These are phyloP conservation scores for Mycena haematopus DNA, from an alignment of 768 basidiomycete genomes.

Conservation along the genomic window DNA sequence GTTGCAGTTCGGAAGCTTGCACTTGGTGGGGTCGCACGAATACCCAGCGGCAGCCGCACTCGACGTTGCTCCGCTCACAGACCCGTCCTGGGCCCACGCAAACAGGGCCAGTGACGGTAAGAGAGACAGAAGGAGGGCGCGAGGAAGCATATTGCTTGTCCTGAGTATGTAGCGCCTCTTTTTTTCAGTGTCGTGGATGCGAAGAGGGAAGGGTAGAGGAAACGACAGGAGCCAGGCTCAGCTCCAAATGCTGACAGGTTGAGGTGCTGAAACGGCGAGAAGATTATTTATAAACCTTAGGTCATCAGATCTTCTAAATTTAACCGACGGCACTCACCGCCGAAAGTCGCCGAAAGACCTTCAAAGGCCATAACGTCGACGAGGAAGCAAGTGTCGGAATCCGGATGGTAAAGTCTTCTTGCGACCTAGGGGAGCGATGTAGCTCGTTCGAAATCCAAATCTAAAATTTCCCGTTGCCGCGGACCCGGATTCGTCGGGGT, in stretches of 20 bases:
- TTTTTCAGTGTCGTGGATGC: neutral
- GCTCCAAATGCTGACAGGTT: neutral
- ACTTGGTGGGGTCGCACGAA: conserved; percentile 68
- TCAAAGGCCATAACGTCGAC: too few species aligned
- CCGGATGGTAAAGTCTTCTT: neutral
- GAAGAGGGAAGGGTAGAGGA: neutral
- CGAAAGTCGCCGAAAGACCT: too few species aligned
- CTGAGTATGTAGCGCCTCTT: neutral
- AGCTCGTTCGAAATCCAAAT: too few species aligned
- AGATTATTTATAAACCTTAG: neutral
- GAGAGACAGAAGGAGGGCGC: too few species aligned
- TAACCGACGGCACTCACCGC: neutral
- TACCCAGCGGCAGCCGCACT: conserved; percentile 67
- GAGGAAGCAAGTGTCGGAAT: neutral
- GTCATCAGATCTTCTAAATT: neutral
- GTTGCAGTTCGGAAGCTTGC: conserved; percentile 72
- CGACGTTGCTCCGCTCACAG: conserved; percentile 57
- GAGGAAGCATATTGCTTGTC: too few species aligned
- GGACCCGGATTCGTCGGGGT: too few species aligned
- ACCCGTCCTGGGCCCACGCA: conserved; percentile 47
- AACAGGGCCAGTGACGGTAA: conserved; percentile 31
- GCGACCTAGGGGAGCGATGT: too few species aligned
- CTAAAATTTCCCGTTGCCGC: too few species aligned
- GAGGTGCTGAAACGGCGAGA: neutral
- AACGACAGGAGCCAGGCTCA: neutral